Base-by-base conservation (phyloP, 176 grass and related monocot species). In the Ensete ventricosum region DNA sequence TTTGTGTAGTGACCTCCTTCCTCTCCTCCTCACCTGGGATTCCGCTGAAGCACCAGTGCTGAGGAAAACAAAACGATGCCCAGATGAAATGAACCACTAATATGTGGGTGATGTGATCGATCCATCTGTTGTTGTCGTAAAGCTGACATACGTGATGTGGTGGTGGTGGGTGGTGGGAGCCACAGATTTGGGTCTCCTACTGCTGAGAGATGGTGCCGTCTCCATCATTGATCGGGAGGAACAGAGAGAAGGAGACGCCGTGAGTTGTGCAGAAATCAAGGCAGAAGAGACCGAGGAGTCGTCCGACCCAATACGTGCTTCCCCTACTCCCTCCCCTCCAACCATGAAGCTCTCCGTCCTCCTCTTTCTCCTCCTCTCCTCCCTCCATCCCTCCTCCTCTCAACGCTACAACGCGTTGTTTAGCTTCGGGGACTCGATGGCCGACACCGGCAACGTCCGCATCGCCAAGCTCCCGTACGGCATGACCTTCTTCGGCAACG, bases 401-500 rank as follows among this genome's bases (percentile, higher is more conserved):
- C 25, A 9, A 50, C 76, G 8, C 24, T 88, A 88, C 69, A 77
- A 84, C 16, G 81, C 85, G 14, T n/a, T 88, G 63, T 88, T 84
- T 53, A 60, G 59, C 79, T 84, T 88, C 52, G 86, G 82, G 8
- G 82, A 88, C 19, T 88, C 86, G 5, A 26, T 88, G 17, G 55
- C 66, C 0, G 82, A 88, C 8, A 84, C 79, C 16, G 79, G 82
- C 74, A 89, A 86, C 64, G 72, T 89, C 29, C 80, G 80, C 25
- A 16, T 83, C 63, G 72, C 77, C 11, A 78, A 73, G 8, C 27
- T 54, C 49, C 88, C 84, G 0, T 90, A 87, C 9, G 88, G 88
- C 59, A 73, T 69, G 76, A 74, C 84, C 16, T 84, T 79, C 75
- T 90, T 90, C 62, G 62, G 79, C 25, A 49, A 59, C 34, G 72